phyloP scores from a whole-genome alignment of 2,329 filamentous ascomycete genomes.

The Fusarium floridanum region DNA sequence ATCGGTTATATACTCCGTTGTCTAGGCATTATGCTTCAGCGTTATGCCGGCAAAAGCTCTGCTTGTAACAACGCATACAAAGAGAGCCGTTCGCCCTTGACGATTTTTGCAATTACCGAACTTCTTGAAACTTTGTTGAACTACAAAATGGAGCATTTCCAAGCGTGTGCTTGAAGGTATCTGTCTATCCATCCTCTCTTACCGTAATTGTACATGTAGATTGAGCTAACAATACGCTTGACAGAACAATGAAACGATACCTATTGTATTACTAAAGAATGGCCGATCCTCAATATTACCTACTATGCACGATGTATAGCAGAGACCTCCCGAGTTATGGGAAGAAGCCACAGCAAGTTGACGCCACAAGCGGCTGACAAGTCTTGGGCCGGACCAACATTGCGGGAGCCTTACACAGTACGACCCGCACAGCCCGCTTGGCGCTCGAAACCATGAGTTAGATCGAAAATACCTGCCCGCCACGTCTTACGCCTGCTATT shows the following conservation, averaged over 20 bases:
- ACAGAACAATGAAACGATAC: background rate
- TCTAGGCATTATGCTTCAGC: constrained; percentile 39
- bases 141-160: background rate
- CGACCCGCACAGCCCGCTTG: constrained; percentile 6
- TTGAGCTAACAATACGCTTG: background rate
- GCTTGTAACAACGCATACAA: constrained; percentile 20
- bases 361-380: background rate
- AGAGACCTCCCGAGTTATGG: background rate
- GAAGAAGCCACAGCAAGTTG: background rate
- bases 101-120: background rate
- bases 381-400: constrained; percentile 23
- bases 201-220: background rate
- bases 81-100: background rate
- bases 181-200: background rate
- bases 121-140: background rate
- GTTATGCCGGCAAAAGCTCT: constrained; percentile 30
- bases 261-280: background rate
- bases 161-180: background rate
- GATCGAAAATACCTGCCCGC: constrained; percentile 30
- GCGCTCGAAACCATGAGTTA: background rate
- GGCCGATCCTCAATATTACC: background rate
- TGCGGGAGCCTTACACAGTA: constrained; percentile 32
- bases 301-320: background rate
- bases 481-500: fast-evolving
- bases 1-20: background rate